These are phyloP conservation scores for Coelastrella sp. DNA, from an alignment of 139 green algal species.

Conservation along the genomic window DNA sequence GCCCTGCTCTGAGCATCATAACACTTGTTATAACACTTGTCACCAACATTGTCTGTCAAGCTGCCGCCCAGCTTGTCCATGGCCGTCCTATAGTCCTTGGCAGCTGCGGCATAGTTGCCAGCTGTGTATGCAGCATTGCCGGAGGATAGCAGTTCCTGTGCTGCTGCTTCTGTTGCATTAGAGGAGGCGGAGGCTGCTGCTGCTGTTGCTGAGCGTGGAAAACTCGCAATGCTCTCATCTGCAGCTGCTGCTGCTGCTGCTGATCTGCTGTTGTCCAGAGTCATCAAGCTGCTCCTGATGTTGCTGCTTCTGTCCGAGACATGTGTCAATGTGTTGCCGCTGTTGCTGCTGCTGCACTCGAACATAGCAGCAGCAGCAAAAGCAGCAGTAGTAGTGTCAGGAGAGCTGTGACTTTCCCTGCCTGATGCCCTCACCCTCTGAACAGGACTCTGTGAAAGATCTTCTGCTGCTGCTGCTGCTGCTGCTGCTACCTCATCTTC, in stretches of 20 bases:
- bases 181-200: neutral
- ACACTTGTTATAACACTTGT: neutral
- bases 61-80: constrained; percentile 17
- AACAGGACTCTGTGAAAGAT: no score
- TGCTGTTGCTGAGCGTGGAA: neutral
- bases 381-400: neutral
- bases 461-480: no score
- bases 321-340: neutral
- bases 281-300: neutral
- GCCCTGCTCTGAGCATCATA: neutral
- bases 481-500: no score
- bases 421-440: no score
- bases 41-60: neutral
- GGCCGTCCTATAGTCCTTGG: neutral
- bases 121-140: constrained; percentile 35
- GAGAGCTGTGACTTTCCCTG: no score
- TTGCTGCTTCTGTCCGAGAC: neutral
- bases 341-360: neutral
- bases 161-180: neutral
- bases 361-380: no score
- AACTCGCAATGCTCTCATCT: neutral
- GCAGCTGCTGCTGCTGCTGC: neutral
- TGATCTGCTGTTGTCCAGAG: neutral
- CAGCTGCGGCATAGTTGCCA: constrained; percentile 1
- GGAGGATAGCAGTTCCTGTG: neutral